Conservation (phyloP, 1,284 basidiomycete genomes). For the Kwoniella shivajii region DNA sequence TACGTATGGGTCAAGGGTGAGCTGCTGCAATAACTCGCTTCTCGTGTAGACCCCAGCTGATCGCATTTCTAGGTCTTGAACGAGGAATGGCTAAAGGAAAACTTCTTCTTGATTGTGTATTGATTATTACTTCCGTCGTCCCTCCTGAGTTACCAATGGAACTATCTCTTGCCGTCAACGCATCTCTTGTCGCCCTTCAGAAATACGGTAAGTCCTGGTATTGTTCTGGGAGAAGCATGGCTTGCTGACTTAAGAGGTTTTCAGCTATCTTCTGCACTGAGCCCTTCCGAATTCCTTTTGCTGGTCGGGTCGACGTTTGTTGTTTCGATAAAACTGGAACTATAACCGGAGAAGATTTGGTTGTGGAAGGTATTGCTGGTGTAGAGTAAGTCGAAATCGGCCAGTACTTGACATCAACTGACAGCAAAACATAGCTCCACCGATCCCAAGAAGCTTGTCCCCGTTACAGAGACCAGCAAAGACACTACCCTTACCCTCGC, state of each 20-base stretch:
- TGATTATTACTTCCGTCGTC: conserved; percentile 93
- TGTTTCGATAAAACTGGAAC: conserved; percentile 99
- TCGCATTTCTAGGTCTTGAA: conserved; percentile 67
- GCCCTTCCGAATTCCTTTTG: conserved; percentile 91
- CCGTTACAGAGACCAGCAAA: conserved; percentile 72
- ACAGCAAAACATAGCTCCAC: conserved; percentile 54
- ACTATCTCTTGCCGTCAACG: conserved; percentile 89
- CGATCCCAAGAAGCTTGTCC: conserved; percentile 69
- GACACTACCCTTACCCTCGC: conserved; percentile 88
- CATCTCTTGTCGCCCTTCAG: conserved; percentile 85
- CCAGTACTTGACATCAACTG: background rate
- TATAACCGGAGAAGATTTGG: conserved; percentile 92
- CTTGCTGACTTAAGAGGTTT: background rate
- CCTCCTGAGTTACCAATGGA: conserved; percentile 97
- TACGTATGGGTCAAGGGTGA: conserved; percentile 93
- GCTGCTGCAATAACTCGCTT: conserved; percentile 20
- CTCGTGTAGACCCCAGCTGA: too few species aligned
- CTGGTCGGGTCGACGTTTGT: conserved; percentile 91
- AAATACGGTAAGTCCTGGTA: conserved; percentile 70
- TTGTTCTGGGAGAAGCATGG: too few species aligned
- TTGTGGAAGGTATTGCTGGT: conserved; percentile 87
- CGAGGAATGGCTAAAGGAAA: conserved; percentile 89
- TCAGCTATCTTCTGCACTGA: conserved; percentile 95
- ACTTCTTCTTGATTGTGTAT: conserved; percentile 84
- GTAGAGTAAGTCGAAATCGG: conserved; percentile 66